These are phyloP conservation scores for Camellia sinensis DNA, from an alignment of 148 eudicot genomes.

Conservation along the genomic window DNA sequence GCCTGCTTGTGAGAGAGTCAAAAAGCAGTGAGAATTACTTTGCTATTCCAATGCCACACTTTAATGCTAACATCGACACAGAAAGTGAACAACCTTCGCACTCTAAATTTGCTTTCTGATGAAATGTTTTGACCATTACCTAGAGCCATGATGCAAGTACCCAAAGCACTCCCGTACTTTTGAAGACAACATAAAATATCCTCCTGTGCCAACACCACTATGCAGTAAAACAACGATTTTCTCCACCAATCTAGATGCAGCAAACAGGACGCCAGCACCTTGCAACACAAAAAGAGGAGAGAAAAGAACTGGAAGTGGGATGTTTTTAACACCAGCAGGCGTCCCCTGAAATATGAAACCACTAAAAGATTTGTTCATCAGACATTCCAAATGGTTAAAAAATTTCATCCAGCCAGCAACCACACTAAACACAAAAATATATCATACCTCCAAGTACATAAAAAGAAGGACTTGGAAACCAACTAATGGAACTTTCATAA, in stretches of 20 bases:
- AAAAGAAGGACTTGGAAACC: conserved; percentile 83
- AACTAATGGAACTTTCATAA: conserved; percentile 83
- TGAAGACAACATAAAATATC: conserved; percentile 61
- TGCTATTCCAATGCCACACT: background rate
- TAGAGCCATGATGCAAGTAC: conserved; percentile 87
- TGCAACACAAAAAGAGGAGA: conserved; percentile 82
- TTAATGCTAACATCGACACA: background rate
- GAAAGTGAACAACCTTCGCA: background rate
- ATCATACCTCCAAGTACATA: conserved; percentile 78
- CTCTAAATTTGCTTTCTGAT: background rate
- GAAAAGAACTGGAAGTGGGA: conserved; percentile 71
- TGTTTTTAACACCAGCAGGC: conserved; percentile 60
- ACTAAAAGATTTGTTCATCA: conserved; percentile 11
- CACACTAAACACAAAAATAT: conserved; percentile 2
- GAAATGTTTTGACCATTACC: conserved; percentile 35
- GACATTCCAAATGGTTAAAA: conserved; percentile 1
- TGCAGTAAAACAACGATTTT: conserved; percentile 60
- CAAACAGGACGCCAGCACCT: conserved; percentile 69
- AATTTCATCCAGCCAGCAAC: conserved; percentile 3
- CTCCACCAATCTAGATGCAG: conserved; percentile 64
- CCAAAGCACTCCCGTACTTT: conserved; percentile 68
- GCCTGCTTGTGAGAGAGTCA: conserved; percentile 36
- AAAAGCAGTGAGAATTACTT: conserved; percentile 3
- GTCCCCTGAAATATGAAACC: conserved; percentile 62
- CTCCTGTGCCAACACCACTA: conserved; percentile 50